Evolutionary conservation across 179 eudicot genomes (phyloP), one percentile per base, ranked within the genome.

Genomic region (Actinidia chinensis): DNA sequence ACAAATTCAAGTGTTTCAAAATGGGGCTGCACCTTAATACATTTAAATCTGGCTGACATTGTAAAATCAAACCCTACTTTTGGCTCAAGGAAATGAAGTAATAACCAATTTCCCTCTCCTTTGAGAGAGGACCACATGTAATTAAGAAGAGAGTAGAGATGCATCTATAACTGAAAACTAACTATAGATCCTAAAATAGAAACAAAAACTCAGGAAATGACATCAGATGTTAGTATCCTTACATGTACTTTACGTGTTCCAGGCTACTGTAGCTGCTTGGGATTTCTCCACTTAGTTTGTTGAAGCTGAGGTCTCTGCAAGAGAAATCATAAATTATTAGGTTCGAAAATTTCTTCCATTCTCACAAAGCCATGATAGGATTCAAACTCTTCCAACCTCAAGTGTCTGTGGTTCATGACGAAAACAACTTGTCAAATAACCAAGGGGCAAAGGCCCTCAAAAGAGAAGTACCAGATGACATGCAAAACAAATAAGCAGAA

Each of bases 221-320:
- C 15, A 50, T 14, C 28, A 51, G 13, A 18, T 18, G 14, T 54
- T 66, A 23, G 58, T 73, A 14, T 48, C 83, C 75, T 78, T 86
- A 86, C 89, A 84, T 82, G 76, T 23, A 46, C 18, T 78, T 76
- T 3, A 74, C 18, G 0, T 25, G 14, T 36, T 72, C 11, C 70
- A 80, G 78, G 23, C 46, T 3, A 18, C 1, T 11, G 56, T n/a
- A 86, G 44, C 44, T 78, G 40, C 54, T 60, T 14, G 89, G 87
- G 60, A 86, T 84, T 43, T 46, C 68, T 44, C 89, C 89, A 47
- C 47, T 80, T 6, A 86, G 33, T 47, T 76, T 84, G 82, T 86
- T 86, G 33, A 84, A 86, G 74, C 87, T 86, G 42, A 86, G 75
- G 40, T 84, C 89, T 68, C 89, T 86, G 85, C 76, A 77, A 77